Percentiles rank a stretch among this genome's conserved stretches.
Evolutionary conservation across 371 early-diverging fungal genomes (phyloP).

Genomic region (Neoconidiobolus thromboides): DNA sequence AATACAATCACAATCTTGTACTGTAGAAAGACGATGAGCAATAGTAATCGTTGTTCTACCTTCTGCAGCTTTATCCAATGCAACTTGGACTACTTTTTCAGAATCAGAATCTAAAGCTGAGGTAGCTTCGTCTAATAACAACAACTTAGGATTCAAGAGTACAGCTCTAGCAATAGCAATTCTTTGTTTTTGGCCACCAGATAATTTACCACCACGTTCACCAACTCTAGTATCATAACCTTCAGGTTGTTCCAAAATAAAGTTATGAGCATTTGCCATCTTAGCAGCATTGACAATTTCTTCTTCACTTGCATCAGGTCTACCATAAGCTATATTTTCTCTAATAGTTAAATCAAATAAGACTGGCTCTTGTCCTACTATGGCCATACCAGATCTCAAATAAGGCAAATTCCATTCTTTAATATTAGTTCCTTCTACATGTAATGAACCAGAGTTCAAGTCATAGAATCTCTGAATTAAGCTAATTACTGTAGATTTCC

Average conservation of each 20-base stretch:
- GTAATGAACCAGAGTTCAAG: slow-evolving; percentile 31
- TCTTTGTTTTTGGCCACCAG: slow-evolving; percentile 56
- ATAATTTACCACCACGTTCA: slow-evolving; percentile 43
- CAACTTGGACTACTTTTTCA: slow-evolving; percentile 78
- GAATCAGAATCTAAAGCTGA: slow-evolving; percentile 78
- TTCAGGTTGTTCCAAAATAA: slow-evolving; percentile 36
- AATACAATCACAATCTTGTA: slow-evolving; percentile 57
- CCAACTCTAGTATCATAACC: slow-evolving; percentile 68
- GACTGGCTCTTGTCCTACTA: slow-evolving; percentile 81
- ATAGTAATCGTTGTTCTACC: slow-evolving; percentile 48
- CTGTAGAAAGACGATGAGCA: slow-evolving; percentile 52
- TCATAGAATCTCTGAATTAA: slow-evolving; percentile 55
- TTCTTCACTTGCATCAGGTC: slow-evolving; percentile 19
- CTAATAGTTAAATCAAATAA: slow-evolving; percentile 67
- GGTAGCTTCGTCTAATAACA: slow-evolving; percentile 94
- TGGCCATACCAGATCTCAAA: slow-evolving; percentile 48
- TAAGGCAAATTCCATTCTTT: slow-evolving; percentile 34
- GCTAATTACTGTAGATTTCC: slow-evolving; percentile 48
- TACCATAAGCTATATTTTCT: slow-evolving; percentile 62
- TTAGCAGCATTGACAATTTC: slow-evolving; percentile 37
- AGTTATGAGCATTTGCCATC: slow-evolving; percentile 58
- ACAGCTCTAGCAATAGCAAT: slow-evolving; percentile 46
- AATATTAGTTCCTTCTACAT: slow-evolving; percentile 45
- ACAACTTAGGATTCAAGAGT: slow-evolving; percentile 66
- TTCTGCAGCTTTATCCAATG: slow-evolving; percentile 50